Evolutionary conservation across 2,329 filamentous ascomycete genomes (phyloP).

Genomic region (Sporothrix protearum): DNA sequence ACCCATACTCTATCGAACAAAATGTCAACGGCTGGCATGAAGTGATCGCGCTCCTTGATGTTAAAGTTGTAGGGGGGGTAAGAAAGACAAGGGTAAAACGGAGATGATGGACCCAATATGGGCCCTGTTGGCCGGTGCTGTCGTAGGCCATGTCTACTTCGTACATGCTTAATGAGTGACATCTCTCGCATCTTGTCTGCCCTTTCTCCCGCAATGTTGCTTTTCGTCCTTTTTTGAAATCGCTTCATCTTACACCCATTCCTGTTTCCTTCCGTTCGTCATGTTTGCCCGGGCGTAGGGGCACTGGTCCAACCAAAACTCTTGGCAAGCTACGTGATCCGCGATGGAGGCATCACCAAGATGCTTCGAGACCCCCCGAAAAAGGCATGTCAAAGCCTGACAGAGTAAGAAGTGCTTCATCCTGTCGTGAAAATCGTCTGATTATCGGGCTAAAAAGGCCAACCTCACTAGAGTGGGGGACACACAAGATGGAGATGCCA

Average conservation of each 20-base stretch:
- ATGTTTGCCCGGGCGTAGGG: too few species aligned
- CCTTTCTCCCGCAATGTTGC: background rate
- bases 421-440: background rate
- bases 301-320: background rate
- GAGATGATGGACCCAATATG: constrained; percentile 10
- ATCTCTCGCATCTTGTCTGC: background rate
- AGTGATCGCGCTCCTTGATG: background rate
- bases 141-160: background rate
- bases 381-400: background rate
- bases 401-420: background rate
- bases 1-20: background rate
- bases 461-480: background rate
- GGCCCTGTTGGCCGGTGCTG: constrained; percentile 6
- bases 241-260: background rate
- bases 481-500: background rate
- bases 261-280: background rate
- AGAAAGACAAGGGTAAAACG: background rate
- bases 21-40: background rate
- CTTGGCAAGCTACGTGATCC: constrained; percentile 10
- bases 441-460: background rate
- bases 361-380: too few species aligned
- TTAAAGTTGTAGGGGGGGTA: background rate
- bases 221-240: constrained; percentile 3
- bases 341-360: background rate
- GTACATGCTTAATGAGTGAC: background rate